Base-by-base conservation (phyloP, 441 rosid species). In the Pelargonium hybrid region DNA sequence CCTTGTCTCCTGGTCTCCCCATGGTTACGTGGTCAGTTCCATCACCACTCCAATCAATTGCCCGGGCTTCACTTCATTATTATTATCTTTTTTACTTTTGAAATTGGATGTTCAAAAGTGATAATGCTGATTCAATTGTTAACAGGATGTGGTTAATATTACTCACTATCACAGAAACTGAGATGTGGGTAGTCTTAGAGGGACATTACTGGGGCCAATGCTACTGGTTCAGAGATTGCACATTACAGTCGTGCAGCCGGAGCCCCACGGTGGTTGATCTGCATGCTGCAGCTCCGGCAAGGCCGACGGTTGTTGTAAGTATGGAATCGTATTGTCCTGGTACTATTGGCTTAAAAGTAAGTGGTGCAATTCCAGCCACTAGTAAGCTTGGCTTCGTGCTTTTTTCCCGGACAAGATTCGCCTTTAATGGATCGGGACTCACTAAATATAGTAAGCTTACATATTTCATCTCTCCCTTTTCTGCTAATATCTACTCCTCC, bases 21-120 rank as follows among this genome's bases (percentile, higher is more conserved):
- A 61, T 61, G 25, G 25, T 25, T 61, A 61, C 17, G 11, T 61
- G 65, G 39, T 61, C 63, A 61, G 63, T 57, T 57, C 29, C 63
- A 57, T 57, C 63, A 21, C 63, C 63, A 21, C 63, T 57, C 48
- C 48, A 8, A 34, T 43, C 13, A 43, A 43, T 43, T 8, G 48
- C 48, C 48, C 17, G 2, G 39, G 5, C 5, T 20, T 54, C 23
- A 17, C 59, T 52, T 52, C 23, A 20, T 4, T 4, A 0, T 20
- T 21, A 20, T 57, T 25, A 57, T 17, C 9, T 20, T 21, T 4
- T 0, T 34, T 3, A 34, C 39, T 34, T 34, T 34, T 34, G 39
- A 34, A 34, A 34, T 34, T 34, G 39, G 39, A 34, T 34, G 39
- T 34, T 34, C 39, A 34, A 34, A 34, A 34, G 1, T 34, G 39